Evolutionary conservation across 2,329 filamentous ascomycete species (phyloP).

Genomic region (Hypomyces rosellus): DNA sequence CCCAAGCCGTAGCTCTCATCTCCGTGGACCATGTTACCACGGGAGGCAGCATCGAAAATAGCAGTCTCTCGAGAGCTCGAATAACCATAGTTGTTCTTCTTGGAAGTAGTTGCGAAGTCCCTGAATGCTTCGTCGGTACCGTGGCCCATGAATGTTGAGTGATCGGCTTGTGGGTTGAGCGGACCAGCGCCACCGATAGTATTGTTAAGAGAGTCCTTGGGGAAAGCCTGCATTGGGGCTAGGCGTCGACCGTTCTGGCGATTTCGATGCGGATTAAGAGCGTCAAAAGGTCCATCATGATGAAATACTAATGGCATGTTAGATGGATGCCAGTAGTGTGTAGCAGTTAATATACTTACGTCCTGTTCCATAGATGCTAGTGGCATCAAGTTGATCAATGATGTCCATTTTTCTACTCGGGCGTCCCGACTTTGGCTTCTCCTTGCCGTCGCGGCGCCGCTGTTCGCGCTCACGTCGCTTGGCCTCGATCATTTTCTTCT

Average conservation of each 20-base stretch:
- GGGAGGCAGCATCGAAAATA: constrained; percentile 62
- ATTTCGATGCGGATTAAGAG: constrained; percentile 91
- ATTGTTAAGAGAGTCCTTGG: constrained; percentile 88
- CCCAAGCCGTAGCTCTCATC: constrained; percentile 78
- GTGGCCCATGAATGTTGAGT: constrained; percentile 79
- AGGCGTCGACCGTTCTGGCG: constrained; percentile 67
- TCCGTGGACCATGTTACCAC: constrained; percentile 71
- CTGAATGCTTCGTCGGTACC: constrained; percentile 77
- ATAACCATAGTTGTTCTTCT: constrained; percentile 23
- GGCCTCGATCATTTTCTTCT: constrained; percentile 33
- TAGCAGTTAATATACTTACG: constrained; percentile 48
- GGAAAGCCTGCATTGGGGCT: constrained; percentile 95
- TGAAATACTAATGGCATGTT: constrained; percentile 66
- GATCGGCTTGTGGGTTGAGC: constrained; percentile 71
- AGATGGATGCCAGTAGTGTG: neutral
- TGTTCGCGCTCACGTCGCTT: constrained; percentile 22
- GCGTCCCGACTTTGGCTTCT: constrained; percentile 43
- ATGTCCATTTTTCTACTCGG: constrained; percentile 63
- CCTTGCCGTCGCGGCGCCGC: constrained; percentile 41
- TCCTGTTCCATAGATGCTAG: constrained; percentile 89
- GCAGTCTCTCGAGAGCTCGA: constrained; percentile 32
- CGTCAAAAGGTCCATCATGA: constrained; percentile 95
- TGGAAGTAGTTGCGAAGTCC: constrained; percentile 57
- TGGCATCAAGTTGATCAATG: constrained; percentile 95
- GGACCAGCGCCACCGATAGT: constrained; percentile 82